Evolutionary conservation across 2,329 filamentous ascomycete genomes (phyloP).

Genomic region (Sclerotinia nivalis): DNA sequence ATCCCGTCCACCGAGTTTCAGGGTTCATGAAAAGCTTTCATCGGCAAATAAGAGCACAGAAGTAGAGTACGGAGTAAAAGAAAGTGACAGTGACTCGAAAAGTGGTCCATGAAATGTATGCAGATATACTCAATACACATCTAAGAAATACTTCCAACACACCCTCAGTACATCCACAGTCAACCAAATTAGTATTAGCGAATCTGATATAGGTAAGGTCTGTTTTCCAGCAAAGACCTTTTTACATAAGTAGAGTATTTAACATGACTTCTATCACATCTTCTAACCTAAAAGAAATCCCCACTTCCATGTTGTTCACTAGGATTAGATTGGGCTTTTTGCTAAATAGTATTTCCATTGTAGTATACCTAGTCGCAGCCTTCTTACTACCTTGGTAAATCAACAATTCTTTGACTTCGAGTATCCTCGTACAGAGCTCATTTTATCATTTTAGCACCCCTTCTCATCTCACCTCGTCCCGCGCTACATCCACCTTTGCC

Average conservation of each 20-base stretch:
- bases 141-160: not conserved
- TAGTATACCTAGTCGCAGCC: no score
- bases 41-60: not conserved
- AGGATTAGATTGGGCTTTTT: not conserved
- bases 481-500: constrained; percentile 1
- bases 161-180: not conserved
- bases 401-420: no score
- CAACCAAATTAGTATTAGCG: not conserved
- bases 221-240: not conserved
- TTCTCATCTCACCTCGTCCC: constrained; percentile 10
- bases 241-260: no score
- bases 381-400: no score
- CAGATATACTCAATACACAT: not conserved
- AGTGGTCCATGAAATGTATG: not conserved
- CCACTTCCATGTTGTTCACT: not conserved
- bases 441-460: not conserved
- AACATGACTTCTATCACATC: not conserved
- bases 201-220: not conserved
- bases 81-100: constrained; percentile 9
- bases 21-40: not conserved
- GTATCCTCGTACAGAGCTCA: not conserved
- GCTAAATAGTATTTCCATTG: not conserved
- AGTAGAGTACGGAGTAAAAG: not conserved
- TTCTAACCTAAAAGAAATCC: constrained; percentile 3
- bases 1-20: not conserved